Conservation (phyloP, 345 rosid genomes). For the Brassica incana region DNA sequence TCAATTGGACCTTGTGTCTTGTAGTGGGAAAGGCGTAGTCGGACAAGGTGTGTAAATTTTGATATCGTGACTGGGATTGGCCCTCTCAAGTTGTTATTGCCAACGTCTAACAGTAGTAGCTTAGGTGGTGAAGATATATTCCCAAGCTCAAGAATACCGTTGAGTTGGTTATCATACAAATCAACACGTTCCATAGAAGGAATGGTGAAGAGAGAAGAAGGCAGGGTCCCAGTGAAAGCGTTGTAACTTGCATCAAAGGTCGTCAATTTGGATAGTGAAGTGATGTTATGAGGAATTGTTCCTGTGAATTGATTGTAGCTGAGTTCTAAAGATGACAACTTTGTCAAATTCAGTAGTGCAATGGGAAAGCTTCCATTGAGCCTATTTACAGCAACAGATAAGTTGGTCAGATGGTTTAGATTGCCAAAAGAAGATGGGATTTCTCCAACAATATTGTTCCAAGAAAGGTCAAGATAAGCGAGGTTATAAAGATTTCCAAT, state of each 20-base stretch:
- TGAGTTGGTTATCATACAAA: background rate
- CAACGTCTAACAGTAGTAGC: background rate
- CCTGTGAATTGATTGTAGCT: no score
- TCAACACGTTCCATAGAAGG: background rate
- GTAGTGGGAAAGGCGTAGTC: no score
- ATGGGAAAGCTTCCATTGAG: no score
- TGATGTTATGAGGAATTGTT: background rate
- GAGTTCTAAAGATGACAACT: no score
- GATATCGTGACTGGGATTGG: background rate
- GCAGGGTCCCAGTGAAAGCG: background rate
- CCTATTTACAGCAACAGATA: background rate
- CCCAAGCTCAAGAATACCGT: background rate
- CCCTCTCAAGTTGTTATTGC: background rate
- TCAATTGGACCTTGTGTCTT: no score
- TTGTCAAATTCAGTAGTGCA: no score
- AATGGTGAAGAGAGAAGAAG: background rate
- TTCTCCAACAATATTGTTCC: background rate
- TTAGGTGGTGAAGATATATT: background rate
- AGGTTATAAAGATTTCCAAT: no score
- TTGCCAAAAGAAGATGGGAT: background rate
- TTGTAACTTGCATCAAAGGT: background rate
- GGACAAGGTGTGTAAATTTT: background rate
- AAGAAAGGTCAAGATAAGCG: background rate
- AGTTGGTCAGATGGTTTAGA: background rate
- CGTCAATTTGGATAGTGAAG: background rate